Conservation (phyloP, 305 asterid genomes). For the Rubia occidens region DNA sequence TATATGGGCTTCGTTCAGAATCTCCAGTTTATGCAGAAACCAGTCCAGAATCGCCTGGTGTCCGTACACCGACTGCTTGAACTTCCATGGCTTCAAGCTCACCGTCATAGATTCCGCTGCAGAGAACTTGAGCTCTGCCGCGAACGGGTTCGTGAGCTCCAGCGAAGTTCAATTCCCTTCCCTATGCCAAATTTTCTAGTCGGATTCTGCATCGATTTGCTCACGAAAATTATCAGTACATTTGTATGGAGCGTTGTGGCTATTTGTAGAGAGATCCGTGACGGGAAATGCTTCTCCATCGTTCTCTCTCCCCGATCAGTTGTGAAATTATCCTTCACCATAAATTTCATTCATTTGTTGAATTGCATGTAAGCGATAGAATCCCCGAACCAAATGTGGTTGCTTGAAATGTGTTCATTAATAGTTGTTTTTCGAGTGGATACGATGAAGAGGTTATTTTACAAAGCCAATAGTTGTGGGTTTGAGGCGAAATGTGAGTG, state of each 20-base stretch:
- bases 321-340: constrained; percentile 45
- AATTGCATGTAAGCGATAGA: too few relatives aligned
- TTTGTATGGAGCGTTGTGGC: constrained; percentile 53
- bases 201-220: constrained; percentile 73
- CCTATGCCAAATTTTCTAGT: constrained; percentile 42
- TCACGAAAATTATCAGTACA: constrained; percentile 54
- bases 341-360: too few relatives aligned
- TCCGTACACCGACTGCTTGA: constrained; percentile 71
- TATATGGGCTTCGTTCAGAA: too few relatives aligned
- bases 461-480: too few relatives aligned
- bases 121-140: constrained; percentile 48
- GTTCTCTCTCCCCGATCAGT: constrained; percentile 63
- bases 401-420: too few relatives aligned
- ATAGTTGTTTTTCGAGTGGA: too few relatives aligned
- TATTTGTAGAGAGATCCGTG: constrained; percentile 54
- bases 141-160: constrained; percentile 41
- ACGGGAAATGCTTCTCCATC: constrained; percentile 77
- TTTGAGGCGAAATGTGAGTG: too few relatives aligned
- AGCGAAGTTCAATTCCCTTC: constrained; percentile 58
- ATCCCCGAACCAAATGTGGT: too few relatives aligned
- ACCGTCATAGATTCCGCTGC: constrained; percentile 48
- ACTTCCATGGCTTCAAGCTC: constrained; percentile 73
- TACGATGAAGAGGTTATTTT: too few relatives aligned
- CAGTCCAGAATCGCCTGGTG: constrained; percentile 48
- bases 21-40: constrained; percentile 85